Percentiles rank a stretch among this genome's conserved stretches.
Evolutionary conservation across 208 protist species (phyloP).

Genomic region (Lotmaria passim): DNA sequence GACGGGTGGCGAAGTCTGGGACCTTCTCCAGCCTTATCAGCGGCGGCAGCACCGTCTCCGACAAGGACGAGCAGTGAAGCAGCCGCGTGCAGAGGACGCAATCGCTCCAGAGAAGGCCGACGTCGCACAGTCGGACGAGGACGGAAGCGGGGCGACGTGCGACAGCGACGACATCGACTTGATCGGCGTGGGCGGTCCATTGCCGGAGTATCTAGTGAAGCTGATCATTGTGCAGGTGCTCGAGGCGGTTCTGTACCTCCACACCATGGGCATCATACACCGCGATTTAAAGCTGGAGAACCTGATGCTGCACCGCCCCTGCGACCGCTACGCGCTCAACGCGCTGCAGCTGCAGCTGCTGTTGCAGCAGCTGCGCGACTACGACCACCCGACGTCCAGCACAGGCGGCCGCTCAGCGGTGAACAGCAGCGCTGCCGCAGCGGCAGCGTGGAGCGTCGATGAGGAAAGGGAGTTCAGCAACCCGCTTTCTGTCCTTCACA

Average conservation of each 20-base stretch:
- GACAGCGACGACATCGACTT: conserved; percentile 20
- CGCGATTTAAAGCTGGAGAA: conserved; percentile 99
- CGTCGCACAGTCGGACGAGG: conserved; percentile 4
- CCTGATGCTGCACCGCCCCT: conserved; percentile 93
- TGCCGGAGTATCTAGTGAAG: conserved; percentile 70
- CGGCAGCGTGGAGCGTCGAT: no score
- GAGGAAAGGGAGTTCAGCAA: conserved; percentile 41
- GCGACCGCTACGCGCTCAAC: conserved; percentile 36
- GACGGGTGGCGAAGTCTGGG: conserved; percentile 60
- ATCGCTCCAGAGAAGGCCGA: conserved; percentile 12
- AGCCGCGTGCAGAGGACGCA: conserved; percentile 2
- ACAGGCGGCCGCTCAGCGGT: no score
- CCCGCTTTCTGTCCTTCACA: conserved; percentile 53
- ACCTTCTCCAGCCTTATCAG: conserved; percentile 51
- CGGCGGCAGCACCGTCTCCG: not conserved
- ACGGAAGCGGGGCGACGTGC: not conserved
- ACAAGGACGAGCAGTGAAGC: not conserved
- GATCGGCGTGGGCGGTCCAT: conserved; percentile 42
- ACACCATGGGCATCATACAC: conserved; percentile 98
- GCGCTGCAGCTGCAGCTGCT: conserved; percentile 55
- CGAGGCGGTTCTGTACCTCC: conserved; percentile 75
- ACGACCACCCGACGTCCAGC: not conserved
- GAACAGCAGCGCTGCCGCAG: no score
- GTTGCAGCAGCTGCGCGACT: conserved; percentile 32
- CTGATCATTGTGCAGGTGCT: conserved; percentile 66